Evolutionary conservation across 495 filamentous ascomycete genomes (phyloP), one percentile per base, ranked within the genome.

Genomic region (Hypomontagnella submonticulosa): DNA sequence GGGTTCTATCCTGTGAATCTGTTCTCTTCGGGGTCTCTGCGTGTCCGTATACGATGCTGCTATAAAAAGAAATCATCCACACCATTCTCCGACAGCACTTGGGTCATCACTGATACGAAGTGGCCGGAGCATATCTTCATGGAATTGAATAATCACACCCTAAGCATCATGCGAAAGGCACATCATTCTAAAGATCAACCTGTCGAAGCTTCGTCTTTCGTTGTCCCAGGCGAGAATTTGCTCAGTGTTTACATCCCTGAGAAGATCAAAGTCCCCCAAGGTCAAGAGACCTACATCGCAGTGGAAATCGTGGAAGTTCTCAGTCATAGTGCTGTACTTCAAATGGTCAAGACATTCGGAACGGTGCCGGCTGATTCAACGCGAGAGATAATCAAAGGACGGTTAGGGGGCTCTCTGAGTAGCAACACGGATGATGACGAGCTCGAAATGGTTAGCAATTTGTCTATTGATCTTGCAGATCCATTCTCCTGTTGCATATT

Each of bases 41-140:
- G 78, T 23, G 72, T 78, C 58, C 77, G 80, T 15, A 8, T 80
- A 5, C 63, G 79, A 27, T 77, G 77, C 46, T 81, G 75, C 62
- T 50, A 50, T 10, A 30, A 47, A 8, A 56, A 42, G 12, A 46
- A 37, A 20, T 55, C 48, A 6, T 12, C 33, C 1, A 18, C 47
- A 19, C 3, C 65, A 1, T 33, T 71, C 10, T 69, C 67, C 6
- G 75, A 85, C 15, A 63, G 73, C 13, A 70, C 81, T 4, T 96
- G 93, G 92, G 76, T 81, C 13, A 80, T 80, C 9, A 61, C 76
- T 15, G 86, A 91, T 33, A 88, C 84, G 16, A 64, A 69, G 36
- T 97, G 93, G 93, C 93, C 93, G 10, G 78, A 82, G 38, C 80
- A 85, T 48, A 80, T 92, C 4, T 91, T 88, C 61, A 75, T 95